Evolutionary conservation across 169 alveolate species (phyloP).

Genomic region (Cryptosporidium ubiquitum): DNA sequence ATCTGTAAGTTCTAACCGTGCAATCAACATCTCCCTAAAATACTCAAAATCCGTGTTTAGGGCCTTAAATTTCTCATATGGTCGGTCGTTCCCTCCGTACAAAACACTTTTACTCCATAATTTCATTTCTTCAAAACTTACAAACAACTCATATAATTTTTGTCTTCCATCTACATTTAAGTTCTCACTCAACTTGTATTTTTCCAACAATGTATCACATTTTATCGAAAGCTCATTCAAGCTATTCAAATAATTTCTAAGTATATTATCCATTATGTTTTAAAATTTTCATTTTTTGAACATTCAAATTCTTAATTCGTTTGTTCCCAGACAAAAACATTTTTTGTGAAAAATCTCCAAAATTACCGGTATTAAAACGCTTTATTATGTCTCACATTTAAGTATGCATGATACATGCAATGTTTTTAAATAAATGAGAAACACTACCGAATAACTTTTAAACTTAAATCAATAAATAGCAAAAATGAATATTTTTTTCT

Average conservation of each 20-base stretch:
- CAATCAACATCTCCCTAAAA: slow-evolving; percentile 1
- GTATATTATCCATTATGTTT: slow-evolving; percentile 5
- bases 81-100: slow-evolving; percentile 11
- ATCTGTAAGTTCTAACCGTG: neutral
- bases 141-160: neutral
- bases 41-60: neutral
- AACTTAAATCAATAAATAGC: neutral
- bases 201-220: neutral
- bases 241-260: slow-evolving; percentile 9
- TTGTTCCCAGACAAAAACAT: neutral
- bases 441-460: neutral
- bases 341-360: neutral
- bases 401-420: neutral
- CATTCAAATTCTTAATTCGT: neutral
- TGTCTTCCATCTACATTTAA: slow-evolving; percentile 4
- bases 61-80: neutral
- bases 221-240: slow-evolving; percentile 22
- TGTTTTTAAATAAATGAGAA: neutral
- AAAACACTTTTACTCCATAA: slow-evolving; percentile 43
- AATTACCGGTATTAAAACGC: neutral
- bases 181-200: neutral
- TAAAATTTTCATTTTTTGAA: neutral
- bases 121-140: slow-evolving; percentile 28
- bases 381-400: neutral
- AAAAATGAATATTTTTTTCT: neutral